phyloP scores from a whole-genome alignment of 495 filamentous ascomycete genomes.

The Penicillium herquei region DNA sequence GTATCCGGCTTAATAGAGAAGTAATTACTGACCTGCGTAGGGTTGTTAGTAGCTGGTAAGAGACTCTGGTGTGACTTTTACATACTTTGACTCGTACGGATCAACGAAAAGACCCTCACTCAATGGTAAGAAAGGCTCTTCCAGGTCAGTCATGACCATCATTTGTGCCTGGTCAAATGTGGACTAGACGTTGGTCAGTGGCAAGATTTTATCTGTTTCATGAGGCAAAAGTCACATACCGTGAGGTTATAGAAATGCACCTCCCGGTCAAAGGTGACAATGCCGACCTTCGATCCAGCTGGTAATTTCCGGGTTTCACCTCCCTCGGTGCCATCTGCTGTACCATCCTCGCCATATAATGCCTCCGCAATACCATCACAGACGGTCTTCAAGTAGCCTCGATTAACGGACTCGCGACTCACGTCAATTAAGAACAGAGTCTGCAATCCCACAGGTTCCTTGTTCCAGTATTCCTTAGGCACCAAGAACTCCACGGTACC shows the following conservation, averaged over 20 bases:
- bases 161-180: slow-evolving; percentile 87
- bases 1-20: slow-evolving; percentile 75
- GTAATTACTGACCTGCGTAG: slow-evolving; percentile 68
- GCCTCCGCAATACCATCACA: slow-evolving; percentile 85
- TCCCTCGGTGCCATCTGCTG: slow-evolving; percentile 53
- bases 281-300: slow-evolving; percentile 81
- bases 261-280: slow-evolving; percentile 93
- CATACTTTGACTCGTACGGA: slow-evolving; percentile 83
- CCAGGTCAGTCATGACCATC: slow-evolving; percentile 97
- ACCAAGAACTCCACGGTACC: slow-evolving; percentile 96
- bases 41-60: slow-evolving; percentile 5
- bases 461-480: slow-evolving; percentile 98
- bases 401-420: slow-evolving; percentile 82
- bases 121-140: slow-evolving; percentile 94
- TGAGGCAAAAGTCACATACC: slow-evolving; percentile 43
- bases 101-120: slow-evolving; percentile 94
- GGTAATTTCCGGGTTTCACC: slow-evolving; percentile 62
- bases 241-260: slow-evolving; percentile 97
- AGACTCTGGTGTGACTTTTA: background rate
- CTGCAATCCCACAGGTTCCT: slow-evolving; percentile 82
- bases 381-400: slow-evolving; percentile 85
- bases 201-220: background rate
- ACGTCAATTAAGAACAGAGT: slow-evolving; percentile 94
- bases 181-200: slow-evolving; percentile 49
- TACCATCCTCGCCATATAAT: slow-evolving; percentile 65